Conservation (phyloP, 2,329 filamentous ascomycete species). For the Exophiala lecanii-corni region DNA sequence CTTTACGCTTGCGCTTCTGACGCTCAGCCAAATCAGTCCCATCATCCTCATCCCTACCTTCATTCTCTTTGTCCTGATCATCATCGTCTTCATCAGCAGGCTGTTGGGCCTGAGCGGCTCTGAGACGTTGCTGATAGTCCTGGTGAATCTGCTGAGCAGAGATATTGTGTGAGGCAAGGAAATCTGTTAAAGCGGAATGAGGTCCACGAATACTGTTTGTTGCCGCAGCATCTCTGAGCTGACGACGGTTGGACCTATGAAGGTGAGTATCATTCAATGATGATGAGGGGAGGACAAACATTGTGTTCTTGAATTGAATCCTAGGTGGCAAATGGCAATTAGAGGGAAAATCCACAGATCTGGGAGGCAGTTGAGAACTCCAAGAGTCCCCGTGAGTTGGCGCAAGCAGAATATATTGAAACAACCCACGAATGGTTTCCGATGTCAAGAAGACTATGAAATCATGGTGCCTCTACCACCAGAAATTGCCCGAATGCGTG, state of each 20-base stretch:
- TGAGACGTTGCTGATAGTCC: constrained; percentile 52
- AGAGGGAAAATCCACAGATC: too few species aligned
- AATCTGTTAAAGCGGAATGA: constrained; percentile 65
- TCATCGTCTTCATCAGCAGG: constrained; percentile 32
- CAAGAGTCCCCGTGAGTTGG: too few species aligned
- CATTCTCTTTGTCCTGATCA: constrained; percentile 36
- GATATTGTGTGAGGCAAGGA: constrained; percentile 64
- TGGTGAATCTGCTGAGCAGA: constrained; percentile 59
- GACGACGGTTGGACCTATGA: constrained; percentile 12
- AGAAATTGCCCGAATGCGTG: too few species aligned
- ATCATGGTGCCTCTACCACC: too few species aligned
- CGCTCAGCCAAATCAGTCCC: constrained; percentile 38
- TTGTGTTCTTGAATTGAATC: too few species aligned
- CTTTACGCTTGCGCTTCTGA: constrained; percentile 55
- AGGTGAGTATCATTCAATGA: not conserved
- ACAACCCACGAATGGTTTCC: too few species aligned
- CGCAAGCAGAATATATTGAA: too few species aligned
- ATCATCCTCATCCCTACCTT: constrained; percentile 29
- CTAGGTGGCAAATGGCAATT: too few species aligned
- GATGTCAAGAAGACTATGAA: too few species aligned
- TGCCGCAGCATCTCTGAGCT: constrained; percentile 9
- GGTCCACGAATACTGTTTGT: constrained; percentile 52
- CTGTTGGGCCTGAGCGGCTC: constrained; percentile 42
- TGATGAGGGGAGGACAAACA: too few species aligned
- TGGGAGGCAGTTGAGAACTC: too few species aligned